Conservation (phyloP, 169 alveolate genomes). For the Cyclospora cayetanensis region DNA sequence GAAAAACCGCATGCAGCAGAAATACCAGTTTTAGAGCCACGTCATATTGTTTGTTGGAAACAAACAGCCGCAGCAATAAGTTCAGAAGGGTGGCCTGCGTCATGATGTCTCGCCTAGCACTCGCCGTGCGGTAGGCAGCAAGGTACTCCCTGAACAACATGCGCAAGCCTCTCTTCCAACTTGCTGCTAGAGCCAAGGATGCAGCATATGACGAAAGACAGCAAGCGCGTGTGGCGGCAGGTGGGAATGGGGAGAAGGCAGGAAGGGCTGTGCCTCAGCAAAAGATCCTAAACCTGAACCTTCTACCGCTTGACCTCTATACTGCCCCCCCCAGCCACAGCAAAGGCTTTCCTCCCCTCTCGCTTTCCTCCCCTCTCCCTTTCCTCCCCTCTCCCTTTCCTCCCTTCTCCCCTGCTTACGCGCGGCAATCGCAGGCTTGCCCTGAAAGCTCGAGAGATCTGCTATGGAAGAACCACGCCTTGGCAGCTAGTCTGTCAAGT, state of each 20-base stretch:
- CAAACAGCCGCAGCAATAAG: conserved; percentile 61
- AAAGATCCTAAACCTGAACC: neutral
- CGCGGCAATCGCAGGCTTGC: conserved; percentile 3
- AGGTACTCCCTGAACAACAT: conserved; percentile 40
- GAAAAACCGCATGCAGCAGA: neutral
- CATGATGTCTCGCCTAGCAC: conserved; percentile 40
- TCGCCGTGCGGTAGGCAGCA: conserved; percentile 68
- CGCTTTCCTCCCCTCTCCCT: no score
- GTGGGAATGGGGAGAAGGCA: neutral
- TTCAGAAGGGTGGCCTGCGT: conserved; percentile 73
- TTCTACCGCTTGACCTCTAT: no score
- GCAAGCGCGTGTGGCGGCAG: neutral
- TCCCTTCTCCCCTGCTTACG: neutral
- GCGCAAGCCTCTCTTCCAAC: no score
- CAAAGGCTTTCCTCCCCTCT: no score
- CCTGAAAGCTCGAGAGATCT: neutral
- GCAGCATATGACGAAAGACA: neutral
- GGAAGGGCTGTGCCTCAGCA: neutral
- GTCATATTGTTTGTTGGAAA: conserved; percentile 50
- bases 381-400: no score
- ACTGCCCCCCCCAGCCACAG: no score
- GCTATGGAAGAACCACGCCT: conserved; percentile 18
- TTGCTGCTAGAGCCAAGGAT: no score
- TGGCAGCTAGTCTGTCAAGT: neutral
- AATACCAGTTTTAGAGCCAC: conserved; percentile 68